Conservation (phyloP, 352 stramenopile genomes). For the Pythium rishiriense region DNA sequence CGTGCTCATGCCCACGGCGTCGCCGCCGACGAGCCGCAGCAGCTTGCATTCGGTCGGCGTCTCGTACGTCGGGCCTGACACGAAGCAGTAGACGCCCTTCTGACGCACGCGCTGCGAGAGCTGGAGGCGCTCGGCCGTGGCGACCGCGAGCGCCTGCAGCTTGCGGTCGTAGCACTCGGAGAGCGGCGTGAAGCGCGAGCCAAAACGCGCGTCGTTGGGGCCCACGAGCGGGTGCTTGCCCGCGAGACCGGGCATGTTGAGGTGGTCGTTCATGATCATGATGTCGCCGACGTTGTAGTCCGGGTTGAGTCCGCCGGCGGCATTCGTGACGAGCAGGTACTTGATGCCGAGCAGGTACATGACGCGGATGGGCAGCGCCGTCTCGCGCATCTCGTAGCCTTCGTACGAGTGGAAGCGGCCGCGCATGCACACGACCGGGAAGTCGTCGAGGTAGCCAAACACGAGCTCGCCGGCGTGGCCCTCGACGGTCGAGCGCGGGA, state of each 20-base stretch:
- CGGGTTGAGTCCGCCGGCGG: constrained; percentile 93
- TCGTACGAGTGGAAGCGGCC: constrained; percentile 98
- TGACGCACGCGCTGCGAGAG: constrained; percentile 82
- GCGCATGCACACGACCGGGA: constrained; percentile 92
- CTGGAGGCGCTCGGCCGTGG: constrained; percentile 77
- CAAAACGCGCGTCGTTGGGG: constrained; percentile 95
- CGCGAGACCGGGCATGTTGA: constrained; percentile 93
- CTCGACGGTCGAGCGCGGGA: constrained; percentile 92
- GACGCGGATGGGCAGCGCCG: constrained; percentile 93
- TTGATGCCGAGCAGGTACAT: constrained; percentile 96
- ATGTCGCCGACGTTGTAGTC: constrained; percentile 96
- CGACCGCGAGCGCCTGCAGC: constrained; percentile 80
- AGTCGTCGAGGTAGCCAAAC: constrained; percentile 89
- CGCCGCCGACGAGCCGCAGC: constrained; percentile 89
- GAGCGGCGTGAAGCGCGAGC: constrained; percentile 94
- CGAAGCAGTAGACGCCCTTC: constrained; percentile 95
- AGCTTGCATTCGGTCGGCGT: constrained; percentile 94
- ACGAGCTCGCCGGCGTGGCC: constrained; percentile 95
- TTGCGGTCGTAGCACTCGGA: constrained; percentile 93
- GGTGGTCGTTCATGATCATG: constrained; percentile 96
- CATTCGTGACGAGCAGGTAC: constrained; percentile 96
- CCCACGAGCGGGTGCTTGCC: constrained; percentile 94
- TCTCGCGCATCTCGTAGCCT: constrained; percentile 94
- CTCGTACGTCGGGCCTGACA: constrained; percentile 97
- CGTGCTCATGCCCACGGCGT: constrained; percentile 96